A percentile compares a stretch with the other conserved stretches of the same genome.
Evolutionary conservation across 2,329 filamentous ascomycete genomes (phyloP).

Genomic region (Pseudogymnoascus sp.): DNA sequence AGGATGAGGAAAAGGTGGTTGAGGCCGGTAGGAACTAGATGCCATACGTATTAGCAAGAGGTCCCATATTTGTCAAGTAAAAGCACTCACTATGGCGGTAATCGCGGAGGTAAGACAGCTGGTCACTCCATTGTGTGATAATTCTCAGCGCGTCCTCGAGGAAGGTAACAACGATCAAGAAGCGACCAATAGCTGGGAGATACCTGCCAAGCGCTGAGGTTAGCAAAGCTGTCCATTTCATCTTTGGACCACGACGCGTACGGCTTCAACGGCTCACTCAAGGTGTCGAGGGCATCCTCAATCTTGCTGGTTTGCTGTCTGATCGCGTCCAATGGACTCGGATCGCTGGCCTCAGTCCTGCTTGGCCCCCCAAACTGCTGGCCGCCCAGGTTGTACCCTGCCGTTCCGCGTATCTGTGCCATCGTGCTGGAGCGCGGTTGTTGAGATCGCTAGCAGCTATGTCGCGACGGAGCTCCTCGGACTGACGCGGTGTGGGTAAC

Average conservation of each 20-base stretch:
- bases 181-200: slow-evolving; percentile 89
- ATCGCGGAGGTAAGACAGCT: slow-evolving; percentile 85
- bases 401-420: slow-evolving; percentile 53
- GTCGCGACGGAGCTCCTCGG: slow-evolving; percentile 1
- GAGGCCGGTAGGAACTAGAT: slow-evolving; percentile 71
- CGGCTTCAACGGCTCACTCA: slow-evolving; percentile 91
- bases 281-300: slow-evolving; percentile 80
- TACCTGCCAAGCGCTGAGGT: slow-evolving; percentile 50
- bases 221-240: slow-evolving; percentile 15
- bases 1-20: slow-evolving; percentile 87
- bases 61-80: background rate
- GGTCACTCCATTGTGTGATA: slow-evolving; percentile 94
- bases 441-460: slow-evolving; percentile 1
- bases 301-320: slow-evolving; percentile 96
- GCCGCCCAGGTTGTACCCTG: slow-evolving; percentile 32
- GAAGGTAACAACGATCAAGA: slow-evolving; percentile 97
- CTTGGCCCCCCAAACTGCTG: slow-evolving; percentile 29
- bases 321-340: slow-evolving; percentile 65
- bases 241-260: slow-evolving; percentile 43
- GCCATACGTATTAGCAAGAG: slow-evolving; percentile 15
- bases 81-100: slow-evolving; percentile 77
- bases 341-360: slow-evolving; percentile 28
- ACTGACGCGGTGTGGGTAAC: background rate
- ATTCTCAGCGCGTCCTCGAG: slow-evolving; percentile 94
- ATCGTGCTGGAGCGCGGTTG: slow-evolving; percentile 29